phyloP scores from a whole-genome alignment of 2,329 filamentous ascomycete species.

The Diaporthe amygdali region DNA sequence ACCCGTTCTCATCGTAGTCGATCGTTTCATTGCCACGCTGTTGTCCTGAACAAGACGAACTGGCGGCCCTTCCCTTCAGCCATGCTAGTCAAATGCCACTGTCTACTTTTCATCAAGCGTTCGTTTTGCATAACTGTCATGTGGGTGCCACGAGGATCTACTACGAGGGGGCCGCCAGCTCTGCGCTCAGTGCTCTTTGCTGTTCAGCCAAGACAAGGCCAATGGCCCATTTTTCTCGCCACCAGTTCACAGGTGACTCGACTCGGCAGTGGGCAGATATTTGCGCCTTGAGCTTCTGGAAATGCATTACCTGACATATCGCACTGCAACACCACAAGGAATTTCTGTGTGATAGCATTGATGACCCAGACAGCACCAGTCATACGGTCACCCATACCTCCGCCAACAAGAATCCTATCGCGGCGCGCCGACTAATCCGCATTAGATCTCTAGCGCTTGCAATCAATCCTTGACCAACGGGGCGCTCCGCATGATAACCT shows the following conservation, averaged over 20 bases:
- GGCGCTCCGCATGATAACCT: conserved; percentile 3
- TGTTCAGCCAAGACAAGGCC: neutral
- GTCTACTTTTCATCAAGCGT: neutral
- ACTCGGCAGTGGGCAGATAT: neutral
- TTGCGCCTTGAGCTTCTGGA: neutral
- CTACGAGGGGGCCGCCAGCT: neutral
- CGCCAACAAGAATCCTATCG: neutral
- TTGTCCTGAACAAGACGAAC: neutral
- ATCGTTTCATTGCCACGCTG: neutral
- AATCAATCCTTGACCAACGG: neutral
- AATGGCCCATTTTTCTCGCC: neutral
- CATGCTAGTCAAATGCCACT: neutral
- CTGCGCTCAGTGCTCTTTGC: too few relatives aligned
- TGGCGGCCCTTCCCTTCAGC: neutral
- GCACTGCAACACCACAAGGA: neutral
- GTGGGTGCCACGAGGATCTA: neutral
- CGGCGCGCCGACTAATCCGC: neutral
- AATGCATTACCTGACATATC: neutral
- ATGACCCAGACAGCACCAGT: neutral
- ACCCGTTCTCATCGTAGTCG: neutral
- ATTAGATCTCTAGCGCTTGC: neutral
- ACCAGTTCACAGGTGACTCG: neutral
- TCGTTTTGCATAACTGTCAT: neutral
- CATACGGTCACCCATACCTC: neutral
- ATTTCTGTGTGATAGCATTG: neutral